These are phyloP conservation scores for Plantago ovata DNA, from an alignment of 257 asterid genomes.

Conservation along the genomic window DNA sequence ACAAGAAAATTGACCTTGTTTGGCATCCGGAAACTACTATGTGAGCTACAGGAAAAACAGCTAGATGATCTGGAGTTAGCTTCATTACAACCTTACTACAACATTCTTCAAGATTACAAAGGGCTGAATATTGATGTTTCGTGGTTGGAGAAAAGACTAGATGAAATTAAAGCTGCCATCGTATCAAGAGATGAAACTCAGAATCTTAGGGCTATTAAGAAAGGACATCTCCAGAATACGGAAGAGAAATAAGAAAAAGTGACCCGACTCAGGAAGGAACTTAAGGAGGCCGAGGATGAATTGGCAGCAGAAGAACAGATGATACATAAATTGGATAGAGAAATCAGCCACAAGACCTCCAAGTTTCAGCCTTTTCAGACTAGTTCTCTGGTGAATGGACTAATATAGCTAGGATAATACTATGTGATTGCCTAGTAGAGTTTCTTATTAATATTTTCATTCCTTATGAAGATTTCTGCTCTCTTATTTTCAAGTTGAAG, in stretches of 20 bases:
- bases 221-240: neutral
- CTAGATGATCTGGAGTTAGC: neutral
- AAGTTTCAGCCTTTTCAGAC: neutral
- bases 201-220: neutral
- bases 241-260: neutral
- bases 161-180: neutral
- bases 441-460: too few species aligned
- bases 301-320: neutral
- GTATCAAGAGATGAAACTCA: neutral
- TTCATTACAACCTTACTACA: neutral
- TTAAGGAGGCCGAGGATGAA: neutral
- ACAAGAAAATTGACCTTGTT: too few species aligned
- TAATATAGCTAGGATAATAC: conserved; percentile 4
- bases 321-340: neutral
- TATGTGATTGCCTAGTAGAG: too few species aligned
- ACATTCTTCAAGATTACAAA: neutral
- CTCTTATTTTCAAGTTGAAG: too few species aligned
- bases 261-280: neutral
- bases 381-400: neutral
- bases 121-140: neutral
- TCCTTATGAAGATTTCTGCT: too few species aligned
- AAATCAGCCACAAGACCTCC: neutral
- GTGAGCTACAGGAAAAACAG: neutral
- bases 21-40: neutral
- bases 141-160: conserved; percentile 4